phyloP scores from a whole-genome alignment of 1,139 yeast species.

The Blastobotrys arbuscula region DNA sequence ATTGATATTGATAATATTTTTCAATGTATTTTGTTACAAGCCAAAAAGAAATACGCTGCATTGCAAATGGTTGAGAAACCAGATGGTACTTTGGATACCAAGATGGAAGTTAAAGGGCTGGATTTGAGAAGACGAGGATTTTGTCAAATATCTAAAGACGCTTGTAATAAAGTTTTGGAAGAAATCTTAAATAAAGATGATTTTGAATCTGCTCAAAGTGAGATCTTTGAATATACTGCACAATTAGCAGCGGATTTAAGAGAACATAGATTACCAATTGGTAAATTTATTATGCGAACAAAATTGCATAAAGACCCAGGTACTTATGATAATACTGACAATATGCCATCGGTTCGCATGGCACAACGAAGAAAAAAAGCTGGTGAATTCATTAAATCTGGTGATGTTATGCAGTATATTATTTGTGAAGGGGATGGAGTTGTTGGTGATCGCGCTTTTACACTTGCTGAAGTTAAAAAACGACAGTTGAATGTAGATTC shows the following conservation, averaged over 20 bases:
- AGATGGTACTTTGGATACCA: conserved; percentile 44
- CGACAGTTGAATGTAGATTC: conserved; percentile 64
- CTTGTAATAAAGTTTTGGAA: conserved; percentile 68
- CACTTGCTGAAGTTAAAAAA: conserved; percentile 63
- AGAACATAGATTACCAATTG: conserved; percentile 54
- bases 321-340: conserved; percentile 43
- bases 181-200: conserved; percentile 68
- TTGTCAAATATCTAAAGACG: conserved; percentile 87
- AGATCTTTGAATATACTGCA: conserved; percentile 68
- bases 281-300: conserved; percentile 45
- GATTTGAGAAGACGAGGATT: conserved; percentile 97
- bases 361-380: conserved; percentile 72
- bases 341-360: conserved; percentile 92
- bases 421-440: conserved; percentile 45
- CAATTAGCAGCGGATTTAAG: conserved; percentile 54
- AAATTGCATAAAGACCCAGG: conserved; percentile 39
- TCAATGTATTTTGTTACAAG: conserved; percentile 76
- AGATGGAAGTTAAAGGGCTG: conserved; percentile 87
- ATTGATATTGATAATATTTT: conserved; percentile 94
- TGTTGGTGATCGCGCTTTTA: conserved; percentile 71
- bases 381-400: conserved; percentile 84
- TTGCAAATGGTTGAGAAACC: conserved; percentile 49
- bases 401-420: conserved; percentile 84
- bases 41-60: conserved; percentile 99
- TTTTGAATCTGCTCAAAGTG: conserved; percentile 69